Conservation (phyloP, 805 yeast genomes). For the Jamesozyma jinghongensis region DNA sequence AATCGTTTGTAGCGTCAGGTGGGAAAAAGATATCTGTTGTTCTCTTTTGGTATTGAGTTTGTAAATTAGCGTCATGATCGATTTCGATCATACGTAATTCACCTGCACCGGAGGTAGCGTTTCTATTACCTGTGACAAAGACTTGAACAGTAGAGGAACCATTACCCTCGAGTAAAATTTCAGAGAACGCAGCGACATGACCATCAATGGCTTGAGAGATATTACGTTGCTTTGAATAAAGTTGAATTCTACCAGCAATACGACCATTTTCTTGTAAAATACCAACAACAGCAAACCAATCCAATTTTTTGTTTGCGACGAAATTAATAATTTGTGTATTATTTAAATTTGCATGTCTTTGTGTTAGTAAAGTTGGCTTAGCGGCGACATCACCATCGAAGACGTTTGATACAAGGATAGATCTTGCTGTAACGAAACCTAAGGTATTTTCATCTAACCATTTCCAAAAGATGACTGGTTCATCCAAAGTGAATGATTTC, state of each 20-base stretch:
- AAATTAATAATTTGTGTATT: constrained; percentile 87
- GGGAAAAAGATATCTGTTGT: constrained; percentile 93
- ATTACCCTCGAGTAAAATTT: constrained; percentile 64
- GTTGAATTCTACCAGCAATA: constrained; percentile 93
- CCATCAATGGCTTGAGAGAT: constrained; percentile 97
- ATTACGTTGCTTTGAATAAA: constrained; percentile 78
- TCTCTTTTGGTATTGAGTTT: constrained; percentile 72
- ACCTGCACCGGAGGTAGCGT: constrained; percentile 65
- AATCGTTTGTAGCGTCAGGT: constrained; percentile 90
- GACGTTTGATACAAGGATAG: constrained; percentile 73
- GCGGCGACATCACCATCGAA: constrained; percentile 67
- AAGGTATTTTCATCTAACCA: constrained; percentile 71
- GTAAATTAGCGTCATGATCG: constrained; percentile 80
- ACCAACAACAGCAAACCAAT: constrained; percentile 95
- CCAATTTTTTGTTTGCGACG: constrained; percentile 65
- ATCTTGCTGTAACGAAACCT: constrained; percentile 75
- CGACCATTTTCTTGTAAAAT: constrained; percentile 89
- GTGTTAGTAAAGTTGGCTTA: constrained; percentile 75
- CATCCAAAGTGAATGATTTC: constrained; percentile 75
- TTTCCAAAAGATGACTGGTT: constrained; percentile 91
- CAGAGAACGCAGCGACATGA: constrained; percentile 87
- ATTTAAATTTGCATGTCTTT: constrained; percentile 70
- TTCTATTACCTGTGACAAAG: constrained; percentile 87
- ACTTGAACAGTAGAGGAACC: constrained; percentile 62
- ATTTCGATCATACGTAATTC: constrained; percentile 90